These are phyloP conservation scores for Polyporus arcularius DNA, from an alignment of 768 basidiomycete genomes.

Conservation along the genomic window DNA sequence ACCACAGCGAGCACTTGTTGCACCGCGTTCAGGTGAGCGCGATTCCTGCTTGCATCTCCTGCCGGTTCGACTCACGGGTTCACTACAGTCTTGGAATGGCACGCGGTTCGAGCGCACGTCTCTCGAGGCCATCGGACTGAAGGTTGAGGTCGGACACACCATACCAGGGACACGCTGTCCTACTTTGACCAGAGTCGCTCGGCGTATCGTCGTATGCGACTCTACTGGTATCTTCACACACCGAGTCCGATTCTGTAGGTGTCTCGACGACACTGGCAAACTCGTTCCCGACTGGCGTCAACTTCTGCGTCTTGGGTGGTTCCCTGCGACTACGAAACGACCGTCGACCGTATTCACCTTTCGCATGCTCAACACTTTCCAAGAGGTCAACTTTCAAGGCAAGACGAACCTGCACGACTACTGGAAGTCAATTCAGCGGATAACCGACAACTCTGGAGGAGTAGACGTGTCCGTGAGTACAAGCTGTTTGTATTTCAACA, in stretches of 20 bases:
- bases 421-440: constrained; percentile 26
- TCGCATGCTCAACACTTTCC: constrained; percentile 31
- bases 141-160: neutral
- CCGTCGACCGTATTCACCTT: constrained; percentile 36
- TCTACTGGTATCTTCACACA: neutral
- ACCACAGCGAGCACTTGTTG: neutral
- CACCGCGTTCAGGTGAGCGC: neutral
- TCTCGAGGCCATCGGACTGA: neutral
- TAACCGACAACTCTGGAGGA: constrained; percentile 33
- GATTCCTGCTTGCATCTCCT: neutral
- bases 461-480: constrained; percentile 7
- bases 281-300: constrained; percentile 15
- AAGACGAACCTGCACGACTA: constrained; percentile 37
- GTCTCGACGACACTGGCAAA: neutral
- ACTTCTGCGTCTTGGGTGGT: constrained; percentile 33
- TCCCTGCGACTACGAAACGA: constrained; percentile 30
- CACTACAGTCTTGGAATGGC: neutral
- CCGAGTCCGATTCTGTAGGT: neutral
- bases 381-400: constrained; percentile 34
- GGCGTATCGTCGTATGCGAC: neutral
- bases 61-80: neutral
- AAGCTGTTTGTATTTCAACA: neutral
- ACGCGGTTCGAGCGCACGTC: neutral
- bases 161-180: neutral
- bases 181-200: neutral